A percentile compares a stretch with the other conserved stretches of the same genome.
Evolutionary conservation across 1,284 basidiomycete species (phyloP).

Genomic region (Sporisorium graminicola): DNA sequence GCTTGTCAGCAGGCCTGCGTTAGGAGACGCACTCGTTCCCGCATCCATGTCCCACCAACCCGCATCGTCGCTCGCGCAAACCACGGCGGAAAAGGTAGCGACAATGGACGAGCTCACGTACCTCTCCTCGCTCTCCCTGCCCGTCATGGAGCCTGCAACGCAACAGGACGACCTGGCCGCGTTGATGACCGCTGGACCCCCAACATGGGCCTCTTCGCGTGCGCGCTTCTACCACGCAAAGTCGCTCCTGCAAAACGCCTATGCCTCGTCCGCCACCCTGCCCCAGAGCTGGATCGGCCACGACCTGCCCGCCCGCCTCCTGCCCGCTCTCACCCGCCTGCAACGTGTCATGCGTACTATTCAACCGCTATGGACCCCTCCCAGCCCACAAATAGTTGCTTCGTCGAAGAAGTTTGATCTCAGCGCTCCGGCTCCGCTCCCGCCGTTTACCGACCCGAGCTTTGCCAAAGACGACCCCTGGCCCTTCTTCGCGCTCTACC

Average conservation of each 20-base stretch:
- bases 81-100: background rate
- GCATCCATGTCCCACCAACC: slow-evolving; percentile 4
- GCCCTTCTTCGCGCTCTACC: slow-evolving; percentile 56
- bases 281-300: slow-evolving; percentile 70
- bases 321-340: slow-evolving; percentile 38
- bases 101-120: slow-evolving; percentile 35
- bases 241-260: slow-evolving; percentile 40
- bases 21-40: slow-evolving; percentile 42
- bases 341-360: slow-evolving; percentile 9
- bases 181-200: slow-evolving; percentile 20
- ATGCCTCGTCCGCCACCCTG: slow-evolving; percentile 40
- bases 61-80: background rate
- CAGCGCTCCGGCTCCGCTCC: slow-evolving; percentile 24
- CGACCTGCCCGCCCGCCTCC: slow-evolving; percentile 68
- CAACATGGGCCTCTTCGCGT: slow-evolving; percentile 37
- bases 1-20: slow-evolving; percentile 54
- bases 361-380: slow-evolving; percentile 33
- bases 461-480: slow-evolving; percentile 54
- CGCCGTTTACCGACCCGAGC: slow-evolving; percentile 48
- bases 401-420: slow-evolving; percentile 28
- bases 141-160: slow-evolving; percentile 33
- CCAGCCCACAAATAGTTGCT: background rate
- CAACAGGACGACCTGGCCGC: slow-evolving; percentile 16
- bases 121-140: slow-evolving; percentile 37
- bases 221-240: slow-evolving; percentile 31